Evolutionary conservation across 1,139 yeast genomes (phyloP), one percentile per base, ranked within the genome.

Genomic region (Sugiyamaella paludigena): DNA sequence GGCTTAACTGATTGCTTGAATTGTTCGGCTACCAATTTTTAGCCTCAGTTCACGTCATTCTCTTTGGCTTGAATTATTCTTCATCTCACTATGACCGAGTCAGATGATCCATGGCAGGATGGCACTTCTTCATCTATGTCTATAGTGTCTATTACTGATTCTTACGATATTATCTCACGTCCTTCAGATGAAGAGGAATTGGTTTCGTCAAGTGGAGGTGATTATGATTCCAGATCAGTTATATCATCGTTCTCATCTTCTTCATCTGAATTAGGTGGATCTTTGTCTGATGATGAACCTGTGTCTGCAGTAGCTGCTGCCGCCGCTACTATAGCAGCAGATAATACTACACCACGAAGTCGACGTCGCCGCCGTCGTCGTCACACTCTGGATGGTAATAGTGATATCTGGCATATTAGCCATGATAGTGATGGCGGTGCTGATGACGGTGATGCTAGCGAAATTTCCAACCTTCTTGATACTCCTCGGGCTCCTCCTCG

Each of bases 141-240:
- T 2, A 19, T 35, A 35, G 11, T 40, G 33, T 40, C 45, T 4
- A 28, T 47, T 36, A 9, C 40, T 11, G 43, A 42, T 26, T 39
- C 44, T 27, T 47, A 47, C 33, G 42, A 47, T 32, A 41, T 47
- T 1, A 34, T 47, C 27, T 13, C 13, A 11, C 46, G 30, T 11
- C 47, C 45, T 6, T 30, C 31, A n/a, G 45, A 42, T n/a, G 40
- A 35, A n/a, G 40, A 26, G 29, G 50, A 47, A 16, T 44, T 40
- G 8, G 40, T 35, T n/a, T 24, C 41, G 32, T 27, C 37, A 27
- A 24, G 15, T 13, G 28, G 28, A 4, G 49, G 49, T n/a, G 49
- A 45, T 36, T 40, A 31, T n/a, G 49, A 45, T 33, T 24, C 19
- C 11, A 26, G 29, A 11, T 45, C 48, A 12, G 49, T 36, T 10